Conservation (phyloP, 2,329 filamentous ascomycete species). For the Cryphonectria carpinicola region DNA sequence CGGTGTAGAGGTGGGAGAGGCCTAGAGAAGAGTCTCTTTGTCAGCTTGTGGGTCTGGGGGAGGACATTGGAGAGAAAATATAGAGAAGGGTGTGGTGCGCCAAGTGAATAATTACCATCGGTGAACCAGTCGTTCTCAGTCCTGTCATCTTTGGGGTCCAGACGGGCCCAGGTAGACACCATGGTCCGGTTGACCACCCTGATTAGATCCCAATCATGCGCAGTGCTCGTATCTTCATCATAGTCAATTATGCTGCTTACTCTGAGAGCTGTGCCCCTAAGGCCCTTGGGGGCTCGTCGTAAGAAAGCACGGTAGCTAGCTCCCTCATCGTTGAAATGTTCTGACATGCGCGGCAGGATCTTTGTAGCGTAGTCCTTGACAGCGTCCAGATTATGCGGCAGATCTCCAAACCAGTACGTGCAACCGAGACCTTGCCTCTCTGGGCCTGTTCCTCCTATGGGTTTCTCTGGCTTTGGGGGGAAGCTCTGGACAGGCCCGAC, state of each 20-base stretch:
- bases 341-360: slow-evolving; percentile 30
- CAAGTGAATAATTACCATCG: slow-evolving; percentile 22
- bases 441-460: background rate
- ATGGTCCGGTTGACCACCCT: slow-evolving; percentile 31
- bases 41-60: slow-evolving; percentile 19
- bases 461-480: slow-evolving; percentile 14
- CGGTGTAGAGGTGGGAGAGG: slow-evolving; percentile 22
- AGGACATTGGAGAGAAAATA: background rate
- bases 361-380: slow-evolving; percentile 31
- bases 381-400: slow-evolving; percentile 32
- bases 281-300: slow-evolving; percentile 16
- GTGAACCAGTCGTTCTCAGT: slow-evolving; percentile 30
- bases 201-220: slow-evolving; percentile 32
- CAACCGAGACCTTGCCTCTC: slow-evolving; percentile 26
- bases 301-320: slow-evolving; percentile 33
- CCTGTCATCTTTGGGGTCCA: slow-evolving; percentile 21
- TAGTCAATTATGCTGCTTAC: slow-evolving; percentile 34
- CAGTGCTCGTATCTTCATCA: slow-evolving; percentile 30
- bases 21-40: background rate
- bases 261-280: background rate
- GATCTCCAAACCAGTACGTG: slow-evolving; percentile 35
- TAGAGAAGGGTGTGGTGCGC: background rate
- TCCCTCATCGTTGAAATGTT: slow-evolving; percentile 29
- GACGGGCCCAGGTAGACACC: slow-evolving; percentile 30
- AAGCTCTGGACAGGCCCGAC: slow-evolving; percentile 32